Evolutionary conservation across 768 basidiomycete species (phyloP).

Genomic region (Leccinum incarnatum): DNA sequence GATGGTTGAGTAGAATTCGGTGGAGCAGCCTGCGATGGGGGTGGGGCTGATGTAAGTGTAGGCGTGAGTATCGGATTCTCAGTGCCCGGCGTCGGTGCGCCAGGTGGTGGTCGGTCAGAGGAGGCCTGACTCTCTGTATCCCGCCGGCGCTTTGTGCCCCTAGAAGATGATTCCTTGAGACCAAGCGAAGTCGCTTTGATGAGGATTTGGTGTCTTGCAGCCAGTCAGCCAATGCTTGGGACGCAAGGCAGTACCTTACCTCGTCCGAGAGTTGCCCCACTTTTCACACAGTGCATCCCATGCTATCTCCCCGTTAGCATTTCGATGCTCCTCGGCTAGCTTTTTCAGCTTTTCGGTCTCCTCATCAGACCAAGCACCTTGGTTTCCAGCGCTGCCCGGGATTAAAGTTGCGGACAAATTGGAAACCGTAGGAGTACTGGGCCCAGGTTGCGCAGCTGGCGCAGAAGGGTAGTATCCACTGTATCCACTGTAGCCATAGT

Average conservation of each 20-base stretch:
- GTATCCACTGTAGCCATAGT: conserved; percentile 54
- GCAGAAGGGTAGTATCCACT: conserved; percentile 32
- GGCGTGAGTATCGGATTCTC: conserved; percentile 19
- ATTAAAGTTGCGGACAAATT: conserved; percentile 17
- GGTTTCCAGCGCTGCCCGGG: conserved; percentile 44
- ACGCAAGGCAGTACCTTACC: conserved; percentile 40
- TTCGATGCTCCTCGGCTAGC: conserved; percentile 65
- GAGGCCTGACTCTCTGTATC: conserved; percentile 37
- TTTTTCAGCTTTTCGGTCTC: conserved; percentile 68
- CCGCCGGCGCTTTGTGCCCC: conserved; percentile 60
- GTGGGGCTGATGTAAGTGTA: conserved; percentile 26
- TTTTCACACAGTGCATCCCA: conserved; percentile 78
- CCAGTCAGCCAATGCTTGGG: conserved; percentile 5
- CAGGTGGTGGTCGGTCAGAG: conserved; percentile 24
- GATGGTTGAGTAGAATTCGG: conserved; percentile 21
- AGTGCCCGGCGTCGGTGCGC: conserved; percentile 18
- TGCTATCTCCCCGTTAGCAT: conserved; percentile 49
- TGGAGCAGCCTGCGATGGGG: conserved; percentile 31
- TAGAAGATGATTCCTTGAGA: conserved; percentile 69
- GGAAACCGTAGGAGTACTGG: conserved; percentile 26
- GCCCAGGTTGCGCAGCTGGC: conserved; percentile 22
- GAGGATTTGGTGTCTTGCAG: conserved; percentile 71
- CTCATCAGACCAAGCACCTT: conserved; percentile 77
- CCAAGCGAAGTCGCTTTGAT: conserved; percentile 79
- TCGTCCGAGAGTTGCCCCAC: conserved; percentile 72